These are phyloP conservation scores for Sindora glabra DNA, from an alignment of 306 rosid species.

Conservation along the genomic window DNA sequence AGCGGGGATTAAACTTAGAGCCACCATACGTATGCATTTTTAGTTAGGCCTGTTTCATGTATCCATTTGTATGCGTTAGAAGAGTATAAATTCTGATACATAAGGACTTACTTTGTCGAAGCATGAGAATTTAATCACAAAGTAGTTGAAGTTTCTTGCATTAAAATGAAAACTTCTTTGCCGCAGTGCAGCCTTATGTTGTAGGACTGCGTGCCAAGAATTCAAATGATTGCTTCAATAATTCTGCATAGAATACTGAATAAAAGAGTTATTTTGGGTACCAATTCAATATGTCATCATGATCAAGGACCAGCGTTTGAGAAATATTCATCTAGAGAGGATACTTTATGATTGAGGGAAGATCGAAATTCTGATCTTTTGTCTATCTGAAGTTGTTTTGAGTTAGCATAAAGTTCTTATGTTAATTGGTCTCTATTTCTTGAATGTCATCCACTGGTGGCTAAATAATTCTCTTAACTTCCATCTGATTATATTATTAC, in stretches of 20 bases:
- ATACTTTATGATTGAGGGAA: neutral
- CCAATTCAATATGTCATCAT: no score
- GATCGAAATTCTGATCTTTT: neutral
- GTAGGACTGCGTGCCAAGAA: neutral
- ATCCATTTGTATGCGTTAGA: constrained; percentile 3
- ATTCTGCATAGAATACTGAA: constrained; percentile 16
- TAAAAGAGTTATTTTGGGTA: no score
- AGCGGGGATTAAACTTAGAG: constrained; percentile 9
- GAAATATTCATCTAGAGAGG: no score
- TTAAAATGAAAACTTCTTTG: constrained; percentile 11
- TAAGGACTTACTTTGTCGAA: no score
- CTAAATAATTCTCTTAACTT: neutral
- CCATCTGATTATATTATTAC: neutral
- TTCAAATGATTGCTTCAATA: constrained; percentile 6
- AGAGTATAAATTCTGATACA: no score
- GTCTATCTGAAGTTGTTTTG: neutral
- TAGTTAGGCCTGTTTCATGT: constrained; percentile 6
- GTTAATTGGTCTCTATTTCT: constrained; percentile 4
- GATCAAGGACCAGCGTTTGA: no score
- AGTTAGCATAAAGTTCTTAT: neutral
- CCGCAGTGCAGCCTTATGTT: neutral
- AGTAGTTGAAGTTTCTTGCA: neutral
- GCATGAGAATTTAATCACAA: no score
- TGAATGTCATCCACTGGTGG: constrained; percentile 11
- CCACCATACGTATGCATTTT: constrained; percentile 13